Base-by-base conservation (phyloP, 2,329 filamentous ascomycete genomes). In the Xylaria sp. region DNA sequence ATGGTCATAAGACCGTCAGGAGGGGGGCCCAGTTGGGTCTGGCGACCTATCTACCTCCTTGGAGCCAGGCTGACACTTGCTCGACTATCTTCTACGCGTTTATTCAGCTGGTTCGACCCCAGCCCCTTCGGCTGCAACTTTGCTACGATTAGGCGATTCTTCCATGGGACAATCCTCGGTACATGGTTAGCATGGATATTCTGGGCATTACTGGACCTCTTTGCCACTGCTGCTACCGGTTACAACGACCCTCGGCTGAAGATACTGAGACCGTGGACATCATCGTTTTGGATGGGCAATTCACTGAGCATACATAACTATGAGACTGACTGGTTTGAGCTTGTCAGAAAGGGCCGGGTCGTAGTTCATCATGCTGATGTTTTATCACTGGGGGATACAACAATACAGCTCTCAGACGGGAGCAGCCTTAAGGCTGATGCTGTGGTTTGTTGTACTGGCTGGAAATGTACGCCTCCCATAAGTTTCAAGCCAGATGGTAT, bases 221-320 rank as follows among this genome's bases (percentile, higher is more conserved):
- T 52, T 13, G 57, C 57, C 5, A 27, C 48, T 5, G 33, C 49
- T 17, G 49, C 44, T 19, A 54, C 60, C 40, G 54, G 60, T 4
- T 58, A 58, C 9, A 7, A 23, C 27, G 58, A 58, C 44, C 43
- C 41, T 9, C 23, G 2, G 37, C 19, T 58, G 10, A 46, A 15
- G n/a, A 60, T 60, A 53, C 35, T 64, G 10, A 44, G 48, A 10
- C 53, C 61, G 13, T 60, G 61, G 61, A 58, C 53, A 25, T 60
- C 61, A 15, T 54, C 52, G 9, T 60, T 60, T 48, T 64, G 57
- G 61, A 64, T 60, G 53, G 61, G 57, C 5, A 60, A 64, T 31
- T 64, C 61, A n/a, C 27, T 60, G n/a, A 56, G 61, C 11, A 54
- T 60, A 41, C 61, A 60, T 41, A 64, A 60, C 27, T 64, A 64